Percentiles rank a stretch among this genome's conserved stretches.
phyloP scores from a whole-genome alignment of 2,329 filamentous ascomycete species.

The Fusarium tjaetaba region DNA sequence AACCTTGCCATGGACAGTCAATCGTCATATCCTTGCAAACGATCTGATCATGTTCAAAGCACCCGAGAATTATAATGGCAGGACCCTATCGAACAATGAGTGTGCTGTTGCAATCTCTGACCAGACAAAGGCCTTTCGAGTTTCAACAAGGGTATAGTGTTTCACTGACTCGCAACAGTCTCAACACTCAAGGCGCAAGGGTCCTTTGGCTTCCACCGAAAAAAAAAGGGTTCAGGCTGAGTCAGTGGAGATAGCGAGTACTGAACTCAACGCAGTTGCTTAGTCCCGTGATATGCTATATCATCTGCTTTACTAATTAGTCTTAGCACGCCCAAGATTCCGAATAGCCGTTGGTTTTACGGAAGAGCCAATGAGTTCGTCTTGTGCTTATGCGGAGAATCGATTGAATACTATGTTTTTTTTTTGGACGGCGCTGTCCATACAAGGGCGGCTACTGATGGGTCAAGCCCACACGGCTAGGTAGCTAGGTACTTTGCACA shows the following conservation, averaged over 20 bases:
- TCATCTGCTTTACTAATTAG: neutral
- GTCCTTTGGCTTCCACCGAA: neutral
- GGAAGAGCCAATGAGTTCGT: conserved; percentile 16
- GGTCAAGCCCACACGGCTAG: neutral
- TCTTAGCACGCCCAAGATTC: neutral
- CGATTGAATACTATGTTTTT: neutral
- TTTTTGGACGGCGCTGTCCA: neutral
- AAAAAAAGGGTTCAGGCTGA: neutral
- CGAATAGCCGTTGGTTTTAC: neutral
- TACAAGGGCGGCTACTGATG: neutral
- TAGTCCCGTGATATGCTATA: neutral
- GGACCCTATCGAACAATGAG: neutral
- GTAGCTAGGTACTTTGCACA: conserved; percentile 27
- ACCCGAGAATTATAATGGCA: neutral
- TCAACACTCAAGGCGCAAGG: neutral
- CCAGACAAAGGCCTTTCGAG: neutral
- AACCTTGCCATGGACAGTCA: neutral
- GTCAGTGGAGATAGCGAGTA: neutral
- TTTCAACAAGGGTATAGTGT: conserved; percentile 15
- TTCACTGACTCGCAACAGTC: neutral
- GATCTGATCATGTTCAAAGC: neutral
- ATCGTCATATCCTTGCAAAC: neutral
- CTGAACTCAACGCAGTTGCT: neutral
- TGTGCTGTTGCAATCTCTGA: neutral
- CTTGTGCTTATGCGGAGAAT: neutral